A percentile compares a stretch with the other conserved stretches of the same genome.
phyloP scores from a whole-genome alignment of 176 grass and related monocot genomes.

The Pontederia paniculata region DNA sequence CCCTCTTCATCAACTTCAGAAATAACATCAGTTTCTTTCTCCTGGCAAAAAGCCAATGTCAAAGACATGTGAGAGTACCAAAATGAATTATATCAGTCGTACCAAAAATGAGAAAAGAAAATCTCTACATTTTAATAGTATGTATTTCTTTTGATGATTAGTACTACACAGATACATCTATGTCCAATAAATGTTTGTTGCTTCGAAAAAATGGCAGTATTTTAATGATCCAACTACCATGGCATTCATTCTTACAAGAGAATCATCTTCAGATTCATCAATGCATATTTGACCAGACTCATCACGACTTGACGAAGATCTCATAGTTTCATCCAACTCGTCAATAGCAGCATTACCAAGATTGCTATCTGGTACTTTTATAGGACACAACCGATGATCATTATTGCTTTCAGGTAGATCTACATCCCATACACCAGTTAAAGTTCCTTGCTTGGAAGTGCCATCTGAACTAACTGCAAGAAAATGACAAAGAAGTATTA shows the following conservation, averaged over 20 bases:
- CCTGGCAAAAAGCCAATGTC: conserved; percentile 12
- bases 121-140: no score
- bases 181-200: conserved; percentile 24
- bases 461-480: conserved; percentile 24
- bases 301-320: conserved; percentile 30
- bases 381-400: conserved; percentile 19
- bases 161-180: neutral
- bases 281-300: conserved; percentile 24
- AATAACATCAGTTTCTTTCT: conserved; percentile 13
- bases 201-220: conserved; percentile 15
- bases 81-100: no score
- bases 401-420: conserved; percentile 29
- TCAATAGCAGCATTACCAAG: conserved; percentile 24
- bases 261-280: conserved; percentile 24
- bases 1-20: conserved; percentile 25
- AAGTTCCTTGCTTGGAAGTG: conserved; percentile 28
- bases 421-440: conserved; percentile 26
- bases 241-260: conserved; percentile 20
- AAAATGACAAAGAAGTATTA: conserved; percentile 1
- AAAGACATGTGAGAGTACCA: neutral
- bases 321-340: conserved; percentile 33
- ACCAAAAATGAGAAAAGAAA: no score
- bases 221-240: conserved; percentile 16
- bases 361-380: conserved; percentile 31
- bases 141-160: no score